phyloP scores from a whole-genome alignment of 345 rosid species.

The Bruguiera gymnorhiza region DNA sequence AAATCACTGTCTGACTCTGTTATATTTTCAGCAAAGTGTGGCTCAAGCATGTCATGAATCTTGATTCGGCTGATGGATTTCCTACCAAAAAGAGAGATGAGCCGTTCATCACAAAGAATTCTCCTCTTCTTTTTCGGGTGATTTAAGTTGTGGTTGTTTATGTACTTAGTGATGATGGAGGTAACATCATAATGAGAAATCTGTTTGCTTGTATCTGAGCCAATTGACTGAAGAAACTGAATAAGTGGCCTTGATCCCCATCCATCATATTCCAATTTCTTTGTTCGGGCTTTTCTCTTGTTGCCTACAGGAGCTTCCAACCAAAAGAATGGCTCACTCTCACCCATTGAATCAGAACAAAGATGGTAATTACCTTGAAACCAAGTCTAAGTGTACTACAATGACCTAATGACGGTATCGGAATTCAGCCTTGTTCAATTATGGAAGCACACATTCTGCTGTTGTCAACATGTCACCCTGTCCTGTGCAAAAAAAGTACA shows the following conservation, averaged over 20 bases:
- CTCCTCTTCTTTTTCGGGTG: slow-evolving; percentile 53
- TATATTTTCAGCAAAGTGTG: slow-evolving; percentile 65
- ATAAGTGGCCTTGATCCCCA: slow-evolving; percentile 79
- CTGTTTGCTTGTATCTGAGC: slow-evolving; percentile 37
- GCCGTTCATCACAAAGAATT: slow-evolving; percentile 50
- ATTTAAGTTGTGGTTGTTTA: slow-evolving; percentile 39
- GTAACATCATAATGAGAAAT: slow-evolving; percentile 53
- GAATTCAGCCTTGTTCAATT: too few relatives aligned
- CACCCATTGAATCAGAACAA: slow-evolving; percentile 2
- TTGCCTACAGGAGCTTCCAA: slow-evolving; percentile 24
- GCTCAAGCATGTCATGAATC: slow-evolving; percentile 52
- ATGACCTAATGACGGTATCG: too few relatives aligned
- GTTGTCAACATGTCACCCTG: too few relatives aligned
- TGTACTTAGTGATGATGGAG: slow-evolving; percentile 42
- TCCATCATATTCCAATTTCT: slow-evolving; percentile 49
- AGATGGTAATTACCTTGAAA: too few relatives aligned
- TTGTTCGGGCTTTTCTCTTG: slow-evolving; percentile 47
- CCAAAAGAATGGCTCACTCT: slow-evolving; percentile 33
- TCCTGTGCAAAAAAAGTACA: too few relatives aligned
- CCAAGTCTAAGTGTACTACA: too few relatives aligned
- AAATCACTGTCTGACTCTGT: slow-evolving; percentile 46
- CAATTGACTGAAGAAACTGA: slow-evolving; percentile 55
- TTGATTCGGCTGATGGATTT: slow-evolving; percentile 40
- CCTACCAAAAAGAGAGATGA: slow-evolving; percentile 56
- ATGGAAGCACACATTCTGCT: too few relatives aligned